These are phyloP conservation scores for Boletus pseudopeckii DNA, from an alignment of 768 basidiomycete species.

Conservation along the genomic window DNA sequence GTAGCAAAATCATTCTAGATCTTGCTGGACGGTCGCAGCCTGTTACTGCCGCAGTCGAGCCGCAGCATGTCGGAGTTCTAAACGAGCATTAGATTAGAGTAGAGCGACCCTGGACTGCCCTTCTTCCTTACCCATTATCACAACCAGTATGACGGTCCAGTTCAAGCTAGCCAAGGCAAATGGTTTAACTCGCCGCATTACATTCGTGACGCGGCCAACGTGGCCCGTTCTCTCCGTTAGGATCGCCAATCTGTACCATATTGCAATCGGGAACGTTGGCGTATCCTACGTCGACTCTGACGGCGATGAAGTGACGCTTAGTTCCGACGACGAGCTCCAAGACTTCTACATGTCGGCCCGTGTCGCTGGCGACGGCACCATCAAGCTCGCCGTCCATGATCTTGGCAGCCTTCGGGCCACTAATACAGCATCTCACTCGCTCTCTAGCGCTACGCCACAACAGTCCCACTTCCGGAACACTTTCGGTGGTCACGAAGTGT, in stretches of 20 bases:
- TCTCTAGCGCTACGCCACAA: constrained; percentile 33
- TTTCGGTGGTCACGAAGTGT: constrained; percentile 48
- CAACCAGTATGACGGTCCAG: constrained; percentile 43
- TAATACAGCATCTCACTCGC: constrained; percentile 29
- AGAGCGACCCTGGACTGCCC: background rate
- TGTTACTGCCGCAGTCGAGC: constrained; percentile 9
- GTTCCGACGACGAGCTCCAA: constrained; percentile 71
- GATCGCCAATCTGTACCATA: constrained; percentile 50
- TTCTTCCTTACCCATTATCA: constrained; percentile 30
- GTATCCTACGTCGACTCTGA: constrained; percentile 73
- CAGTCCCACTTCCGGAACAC: constrained; percentile 54
- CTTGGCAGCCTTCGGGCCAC: constrained; percentile 38
- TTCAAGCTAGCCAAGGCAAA: constrained; percentile 65
- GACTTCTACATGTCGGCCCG: constrained; percentile 55
- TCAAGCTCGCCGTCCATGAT: constrained; percentile 67
- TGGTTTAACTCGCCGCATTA: constrained; percentile 57
- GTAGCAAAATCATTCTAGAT: background rate
- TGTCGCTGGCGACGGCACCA: constrained; percentile 21
- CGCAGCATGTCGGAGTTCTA: constrained; percentile 47
- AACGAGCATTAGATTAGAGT: constrained; percentile 22
- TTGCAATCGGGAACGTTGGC: constrained; percentile 56
- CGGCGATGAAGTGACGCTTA: constrained; percentile 73
- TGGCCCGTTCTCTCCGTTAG: constrained; percentile 58
- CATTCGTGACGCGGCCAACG: constrained; percentile 48
- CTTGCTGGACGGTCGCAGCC: background rate